Conservation (phyloP, 1,284 basidiomycete species). For the Trametes polyzona region DNA sequence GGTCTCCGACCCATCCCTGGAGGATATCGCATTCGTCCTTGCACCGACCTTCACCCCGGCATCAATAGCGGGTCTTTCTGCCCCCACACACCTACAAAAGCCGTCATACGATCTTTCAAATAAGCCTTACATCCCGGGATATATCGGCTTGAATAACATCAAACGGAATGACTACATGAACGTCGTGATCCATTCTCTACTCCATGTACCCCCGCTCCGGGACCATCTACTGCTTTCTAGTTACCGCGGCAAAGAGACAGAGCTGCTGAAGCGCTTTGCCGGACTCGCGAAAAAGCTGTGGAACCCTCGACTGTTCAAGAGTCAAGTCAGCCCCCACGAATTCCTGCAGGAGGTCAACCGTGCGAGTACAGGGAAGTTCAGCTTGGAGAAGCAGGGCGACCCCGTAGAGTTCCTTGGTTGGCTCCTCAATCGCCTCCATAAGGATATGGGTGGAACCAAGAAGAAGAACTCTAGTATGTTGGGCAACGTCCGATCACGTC, state of each 20-base stretch:
- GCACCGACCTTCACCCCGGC: conserved; percentile 77
- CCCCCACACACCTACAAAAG: conserved; percentile 64
- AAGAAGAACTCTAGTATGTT: conserved; percentile 83
- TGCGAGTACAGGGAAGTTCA: conserved; percentile 87
- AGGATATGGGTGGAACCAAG: conserved; percentile 88
- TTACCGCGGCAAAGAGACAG: conserved; percentile 75
- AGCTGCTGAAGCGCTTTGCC: conserved; percentile 88
- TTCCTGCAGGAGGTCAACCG: conserved; percentile 96
- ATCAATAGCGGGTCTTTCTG: conserved; percentile 56
- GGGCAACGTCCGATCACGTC: not conserved
- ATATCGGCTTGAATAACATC: conserved; percentile 97
- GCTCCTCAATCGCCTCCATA: conserved; percentile 93
- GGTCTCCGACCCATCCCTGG: conserved; percentile 93
- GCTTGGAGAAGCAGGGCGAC: conserved; percentile 92
- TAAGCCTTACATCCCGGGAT: conserved; percentile 89
- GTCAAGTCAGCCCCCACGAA: conserved; percentile 98
- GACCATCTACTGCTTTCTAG: conserved; percentile 84
- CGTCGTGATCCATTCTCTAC: conserved; percentile 91
- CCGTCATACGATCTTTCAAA: conserved; percentile 85
- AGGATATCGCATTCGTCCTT: conserved; percentile 93
- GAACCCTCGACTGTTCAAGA: conserved; percentile 96
- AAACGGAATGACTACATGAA: conserved; percentile 98
- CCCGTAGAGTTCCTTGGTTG: conserved; percentile 96
- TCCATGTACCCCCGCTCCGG: conserved; percentile 90
- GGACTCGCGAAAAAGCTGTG: conserved; percentile 90